Percentiles rank a stretch among this genome's conserved stretches.
These are phyloP conservation scores for Marasmius tenuissimus DNA, from an alignment of 1,284 basidiomycete genomes.

Conservation along the genomic window DNA sequence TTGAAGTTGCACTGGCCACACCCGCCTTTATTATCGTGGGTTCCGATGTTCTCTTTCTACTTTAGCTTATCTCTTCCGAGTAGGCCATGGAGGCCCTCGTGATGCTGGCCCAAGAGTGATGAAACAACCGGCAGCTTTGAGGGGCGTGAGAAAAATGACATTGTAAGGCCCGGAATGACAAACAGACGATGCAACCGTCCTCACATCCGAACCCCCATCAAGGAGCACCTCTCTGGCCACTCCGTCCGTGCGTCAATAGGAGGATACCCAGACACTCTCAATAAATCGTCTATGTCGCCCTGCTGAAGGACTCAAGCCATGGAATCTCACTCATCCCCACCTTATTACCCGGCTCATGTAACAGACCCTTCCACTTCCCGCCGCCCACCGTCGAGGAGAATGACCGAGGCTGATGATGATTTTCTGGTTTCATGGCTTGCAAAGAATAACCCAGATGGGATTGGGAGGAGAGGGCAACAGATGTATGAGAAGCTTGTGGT, in stretches of 20 bases:
- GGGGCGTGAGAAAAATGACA: background rate
- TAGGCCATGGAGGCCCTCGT: too few relatives aligned
- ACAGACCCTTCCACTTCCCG: background rate
- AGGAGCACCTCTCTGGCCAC: background rate
- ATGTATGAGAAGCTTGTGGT: background rate
- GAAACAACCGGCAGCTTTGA: background rate
- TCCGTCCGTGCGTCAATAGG: background rate
- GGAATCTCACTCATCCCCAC: background rate
- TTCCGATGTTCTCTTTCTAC: too few relatives aligned
- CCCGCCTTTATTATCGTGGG: too few relatives aligned
- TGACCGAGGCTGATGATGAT: background rate
- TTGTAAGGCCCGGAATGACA: background rate
- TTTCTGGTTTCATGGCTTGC: background rate
- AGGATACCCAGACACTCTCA: background rate
- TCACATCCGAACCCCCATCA: background rate
- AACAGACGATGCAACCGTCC: background rate
- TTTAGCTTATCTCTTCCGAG: too few relatives aligned
- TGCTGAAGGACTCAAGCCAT: background rate
- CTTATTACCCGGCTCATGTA: background rate
- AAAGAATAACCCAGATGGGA: background rate
- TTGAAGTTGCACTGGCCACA: too few relatives aligned
- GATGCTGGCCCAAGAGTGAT: too few relatives aligned
- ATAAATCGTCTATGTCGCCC: background rate
- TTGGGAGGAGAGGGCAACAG: background rate
- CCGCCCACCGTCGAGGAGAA: background rate